Percentiles rank a stretch among this genome's conserved stretches.
These are phyloP conservation scores for Leptoxyphium fumago DNA, from an alignment of 2,329 filamentous ascomycete species.

Conservation along the genomic window DNA sequence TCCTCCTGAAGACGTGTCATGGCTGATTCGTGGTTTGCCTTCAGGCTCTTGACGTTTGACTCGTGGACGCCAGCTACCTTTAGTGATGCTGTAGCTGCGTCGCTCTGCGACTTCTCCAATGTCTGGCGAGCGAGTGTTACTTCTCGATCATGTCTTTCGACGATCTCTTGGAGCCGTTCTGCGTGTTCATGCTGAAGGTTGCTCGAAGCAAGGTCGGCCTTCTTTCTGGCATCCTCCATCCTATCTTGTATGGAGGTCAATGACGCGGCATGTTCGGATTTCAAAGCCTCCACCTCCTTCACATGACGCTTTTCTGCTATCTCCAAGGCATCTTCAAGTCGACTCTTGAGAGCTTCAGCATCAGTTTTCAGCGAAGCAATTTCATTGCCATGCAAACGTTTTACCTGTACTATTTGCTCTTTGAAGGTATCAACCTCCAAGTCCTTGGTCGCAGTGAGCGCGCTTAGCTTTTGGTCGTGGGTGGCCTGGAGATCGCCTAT, in stretches of 20 bases:
- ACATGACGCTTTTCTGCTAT: conserved; percentile 1
- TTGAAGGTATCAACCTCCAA: not conserved
- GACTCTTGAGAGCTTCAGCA: not conserved
- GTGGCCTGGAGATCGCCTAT: conserved; percentile 4
- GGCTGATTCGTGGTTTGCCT: conserved; percentile 1
- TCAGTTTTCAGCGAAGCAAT: conserved; percentile 3
- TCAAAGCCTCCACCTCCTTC: conserved; percentile 3
- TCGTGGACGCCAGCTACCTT: not conserved
- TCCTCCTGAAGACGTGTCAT: not conserved
- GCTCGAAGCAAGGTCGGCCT: not conserved
- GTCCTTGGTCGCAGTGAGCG: conserved; percentile 1
- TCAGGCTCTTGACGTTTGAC: conserved; percentile 1
- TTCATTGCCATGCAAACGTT: not conserved
- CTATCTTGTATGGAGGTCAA: not conserved
- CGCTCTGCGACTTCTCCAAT: no score
- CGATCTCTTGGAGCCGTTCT: no score
- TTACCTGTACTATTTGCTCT: not conserved
- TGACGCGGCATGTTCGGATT: not conserved
- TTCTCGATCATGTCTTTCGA: no score
- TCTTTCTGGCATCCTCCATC: conserved; percentile 1
- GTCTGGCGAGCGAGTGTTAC: no score
- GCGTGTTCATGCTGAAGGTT: not conserved
- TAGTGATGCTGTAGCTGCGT: no score
- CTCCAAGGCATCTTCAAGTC: conserved; percentile 1
- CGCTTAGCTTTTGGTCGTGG: conserved; percentile 4